Conservation (phyloP, 2,329 filamentous ascomycete genomes). For the Colletotrichum sp. region DNA sequence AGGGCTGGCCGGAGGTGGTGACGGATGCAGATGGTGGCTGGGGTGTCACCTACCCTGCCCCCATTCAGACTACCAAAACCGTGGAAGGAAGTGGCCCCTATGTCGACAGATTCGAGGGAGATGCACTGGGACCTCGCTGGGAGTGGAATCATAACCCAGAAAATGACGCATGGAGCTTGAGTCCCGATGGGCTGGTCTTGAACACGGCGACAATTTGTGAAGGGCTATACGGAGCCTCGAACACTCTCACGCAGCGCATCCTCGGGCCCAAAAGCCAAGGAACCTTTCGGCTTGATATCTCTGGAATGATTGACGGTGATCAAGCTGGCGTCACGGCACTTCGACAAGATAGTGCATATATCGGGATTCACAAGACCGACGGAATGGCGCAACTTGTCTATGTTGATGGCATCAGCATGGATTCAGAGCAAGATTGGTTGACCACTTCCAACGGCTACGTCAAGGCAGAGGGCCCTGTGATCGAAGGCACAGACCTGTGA, state of each 20-base stretch:
- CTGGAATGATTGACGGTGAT: not conserved
- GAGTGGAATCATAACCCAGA: slow-evolving; percentile 68
- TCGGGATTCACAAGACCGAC: not conserved
- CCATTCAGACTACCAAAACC: slow-evolving; percentile 31
- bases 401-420: not conserved
- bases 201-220: slow-evolving; percentile 51
- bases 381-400: not conserved
- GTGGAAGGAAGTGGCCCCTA: not conserved
- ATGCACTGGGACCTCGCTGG: slow-evolving; percentile 47
- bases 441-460: not conserved
- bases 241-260: slow-evolving; percentile 29
- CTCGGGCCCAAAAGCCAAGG: not conserved
- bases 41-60: slow-evolving; percentile 49
- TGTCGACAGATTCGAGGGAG: slow-evolving; percentile 27
- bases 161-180: slow-evolving; percentile 30
- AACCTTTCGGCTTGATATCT: not conserved
- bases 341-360: not conserved
- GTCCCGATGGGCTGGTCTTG: slow-evolving; percentile 37
- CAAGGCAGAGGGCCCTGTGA: not conserved
- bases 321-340: not conserved
- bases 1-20: slow-evolving; percentile 50
- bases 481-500: slow-evolving; percentile 7
- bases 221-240: slow-evolving; percentile 47
- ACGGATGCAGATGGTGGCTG: slow-evolving; percentile 31
- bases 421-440: not conserved